Conservation (phyloP, 306 rosid species). For the Prunus armeniaca region DNA sequence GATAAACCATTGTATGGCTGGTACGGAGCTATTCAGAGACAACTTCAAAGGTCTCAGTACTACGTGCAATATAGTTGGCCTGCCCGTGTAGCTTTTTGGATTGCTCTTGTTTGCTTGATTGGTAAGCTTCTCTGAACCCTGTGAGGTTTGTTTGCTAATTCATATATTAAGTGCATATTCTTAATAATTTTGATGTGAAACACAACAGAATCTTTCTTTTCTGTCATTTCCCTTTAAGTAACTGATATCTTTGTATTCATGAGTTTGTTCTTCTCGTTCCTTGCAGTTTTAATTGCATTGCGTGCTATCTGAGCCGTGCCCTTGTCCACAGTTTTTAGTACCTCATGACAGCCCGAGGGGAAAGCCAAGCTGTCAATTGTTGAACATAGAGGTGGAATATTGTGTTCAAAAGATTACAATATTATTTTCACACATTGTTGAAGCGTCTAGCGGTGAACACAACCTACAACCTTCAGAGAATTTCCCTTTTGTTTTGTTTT, state of each 20-base stretch:
- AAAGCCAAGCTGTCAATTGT: slow-evolving; percentile 12
- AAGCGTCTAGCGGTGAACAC: slow-evolving; percentile 22
- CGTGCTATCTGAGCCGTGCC: slow-evolving; percentile 44
- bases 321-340: slow-evolving; percentile 16
- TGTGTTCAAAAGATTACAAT: slow-evolving; percentile 21
- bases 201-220: background rate
- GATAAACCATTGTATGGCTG: slow-evolving; percentile 85
- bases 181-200: background rate
- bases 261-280: slow-evolving; percentile 8
- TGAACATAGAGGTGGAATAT: slow-evolving; percentile 10
- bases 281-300: slow-evolving; percentile 68
- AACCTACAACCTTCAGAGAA: slow-evolving; percentile 8
- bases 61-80: slow-evolving; percentile 81
- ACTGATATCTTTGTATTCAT: background rate
- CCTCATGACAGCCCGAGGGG: slow-evolving; percentile 21
- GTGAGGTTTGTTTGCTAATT: background rate
- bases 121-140: slow-evolving; percentile 49
- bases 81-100: slow-evolving; percentile 55
- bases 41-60: slow-evolving; percentile 87
- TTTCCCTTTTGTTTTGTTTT: background rate
- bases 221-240: background rate
- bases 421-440: slow-evolving; percentile 11
- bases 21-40: slow-evolving; percentile 85
- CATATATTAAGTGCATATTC: background rate
- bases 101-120: slow-evolving; percentile 58